These are phyloP conservation scores for Hortiboletus campestris DNA, from an alignment of 768 basidiomycete genomes.

Conservation along the genomic window DNA sequence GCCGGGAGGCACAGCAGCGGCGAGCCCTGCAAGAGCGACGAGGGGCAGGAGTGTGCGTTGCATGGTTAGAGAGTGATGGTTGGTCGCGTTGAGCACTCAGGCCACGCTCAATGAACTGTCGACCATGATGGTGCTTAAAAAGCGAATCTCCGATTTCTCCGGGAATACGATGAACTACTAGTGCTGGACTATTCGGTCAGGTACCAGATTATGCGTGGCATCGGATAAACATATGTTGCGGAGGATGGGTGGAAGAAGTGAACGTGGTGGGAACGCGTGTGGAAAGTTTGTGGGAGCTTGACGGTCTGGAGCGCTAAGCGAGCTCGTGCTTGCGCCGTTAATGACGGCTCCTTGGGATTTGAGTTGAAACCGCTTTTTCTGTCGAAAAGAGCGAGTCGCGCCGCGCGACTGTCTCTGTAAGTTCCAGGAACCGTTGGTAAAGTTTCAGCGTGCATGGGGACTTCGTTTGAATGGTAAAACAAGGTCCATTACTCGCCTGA, in stretches of 20 bases:
- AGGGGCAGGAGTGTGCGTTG: not conserved
- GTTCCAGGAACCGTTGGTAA: not conserved
- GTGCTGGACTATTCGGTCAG: too few relatives aligned
- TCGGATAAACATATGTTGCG: not conserved
- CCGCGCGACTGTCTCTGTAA: not conserved
- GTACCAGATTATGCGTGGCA: too few relatives aligned
- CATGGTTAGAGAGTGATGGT: not conserved
- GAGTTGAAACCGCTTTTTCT: not conserved
- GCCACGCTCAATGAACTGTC: not conserved
- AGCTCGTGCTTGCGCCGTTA: not conserved
- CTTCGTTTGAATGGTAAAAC: not conserved
- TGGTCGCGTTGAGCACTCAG: not conserved
- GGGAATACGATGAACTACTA: too few relatives aligned
- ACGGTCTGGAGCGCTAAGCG: too few relatives aligned
- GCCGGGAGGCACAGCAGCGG: not conserved
- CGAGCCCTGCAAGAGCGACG: not conserved
- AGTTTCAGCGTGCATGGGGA: not conserved
- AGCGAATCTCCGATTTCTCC: too few relatives aligned
- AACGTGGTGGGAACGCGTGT: not conserved
- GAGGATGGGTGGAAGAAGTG: not conserved
- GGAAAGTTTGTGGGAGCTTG: not conserved
- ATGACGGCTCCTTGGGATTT: not conserved
- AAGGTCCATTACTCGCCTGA: not conserved
- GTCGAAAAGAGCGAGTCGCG: not conserved
- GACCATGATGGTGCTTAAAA: too few relatives aligned